Base-by-base conservation (phyloP, 805 yeast species). In the Metschnikowia gelsemii region DNA sequence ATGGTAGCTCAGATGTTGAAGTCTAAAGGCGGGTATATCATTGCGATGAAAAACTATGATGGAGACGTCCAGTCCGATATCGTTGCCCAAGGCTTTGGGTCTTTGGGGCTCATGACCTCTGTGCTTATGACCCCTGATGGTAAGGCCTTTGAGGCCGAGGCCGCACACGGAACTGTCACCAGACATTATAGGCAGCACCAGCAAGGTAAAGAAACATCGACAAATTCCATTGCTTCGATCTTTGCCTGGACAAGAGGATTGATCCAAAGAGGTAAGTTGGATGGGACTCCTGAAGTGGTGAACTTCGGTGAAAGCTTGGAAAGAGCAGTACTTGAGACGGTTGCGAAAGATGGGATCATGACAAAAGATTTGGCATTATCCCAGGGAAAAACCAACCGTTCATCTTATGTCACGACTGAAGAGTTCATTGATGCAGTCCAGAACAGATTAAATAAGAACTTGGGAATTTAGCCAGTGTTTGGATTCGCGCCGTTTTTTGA, bases 1-100 rank as follows among this genome's bases (percentile, higher is more conserved):
- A 85, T 85, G 89, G 93, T 85, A 46, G 91, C 91, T 4, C 93
- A 85, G 65, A 85, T 85, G 93, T 66, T 85, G 58, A 85, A 85
- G 63, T 84, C 91, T 19, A 80, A 81, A 56, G 93, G 93, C 57
- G 93, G 93, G 5, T 85, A 76, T 58, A 77, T 84, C 47, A 76
- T 85, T 72, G 91, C 91, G 35, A 71, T 85, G 72, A 85, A 85
- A 64, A 85, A 85, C 64, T 85, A 85, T 59, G 93, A 85, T 61
- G 93, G 93, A 64, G 93, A 85, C 61, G 93, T 85, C 41, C 88
- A 84, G 63, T 79, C 87, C 5, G 93, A 85, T 62, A 84, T 85
- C 49, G 90, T 85, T 42, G 93, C 93, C 3, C 93, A 85, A 66
- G 93, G 93, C 33, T 85, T 85, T 51, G 93, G 93, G 18, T 84